phyloP scores from a whole-genome alignment of 1,284 basidiomycete species.

The Neolentinus lepideus region DNA sequence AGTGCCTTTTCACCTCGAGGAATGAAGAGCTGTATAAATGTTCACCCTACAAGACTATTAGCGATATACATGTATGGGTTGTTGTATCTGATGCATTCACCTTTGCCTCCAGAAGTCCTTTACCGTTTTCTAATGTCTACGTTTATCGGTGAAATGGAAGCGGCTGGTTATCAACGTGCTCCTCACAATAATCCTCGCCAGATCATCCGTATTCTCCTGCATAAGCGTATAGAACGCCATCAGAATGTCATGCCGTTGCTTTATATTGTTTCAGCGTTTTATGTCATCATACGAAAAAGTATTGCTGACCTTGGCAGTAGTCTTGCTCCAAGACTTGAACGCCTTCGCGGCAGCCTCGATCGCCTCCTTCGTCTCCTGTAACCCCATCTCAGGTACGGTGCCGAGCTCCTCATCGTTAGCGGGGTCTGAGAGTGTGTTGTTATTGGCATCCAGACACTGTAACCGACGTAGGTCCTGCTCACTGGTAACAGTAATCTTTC shows the following conservation, averaged over 20 bases:
- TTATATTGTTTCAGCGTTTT: not conserved
- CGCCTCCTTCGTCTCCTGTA: slow-evolving; percentile 74
- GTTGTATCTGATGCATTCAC: slow-evolving; percentile 26
- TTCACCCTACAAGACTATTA: slow-evolving; percentile 55
- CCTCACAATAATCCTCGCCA: slow-evolving; percentile 72
- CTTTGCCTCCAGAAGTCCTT: slow-evolving; percentile 77
- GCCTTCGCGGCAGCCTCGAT: slow-evolving; percentile 72
- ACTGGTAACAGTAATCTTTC: slow-evolving; percentile 74
- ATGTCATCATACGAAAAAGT: slow-evolving; percentile 3
- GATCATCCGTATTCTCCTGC: slow-evolving; percentile 75
- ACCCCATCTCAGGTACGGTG: slow-evolving; percentile 80
- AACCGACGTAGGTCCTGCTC: slow-evolving; percentile 21
- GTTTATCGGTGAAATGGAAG: too few relatives aligned
- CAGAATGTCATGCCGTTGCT: slow-evolving; percentile 77
- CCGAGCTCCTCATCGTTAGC: slow-evolving; percentile 77
- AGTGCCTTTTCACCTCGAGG: slow-evolving; percentile 50
- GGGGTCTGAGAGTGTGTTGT: slow-evolving; percentile 60
- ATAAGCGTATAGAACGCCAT: slow-evolving; percentile 69
- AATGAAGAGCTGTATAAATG: slow-evolving; percentile 79
- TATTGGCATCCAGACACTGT: not conserved
- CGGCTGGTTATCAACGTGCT: not conserved
- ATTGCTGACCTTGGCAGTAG: slow-evolving; percentile 65
- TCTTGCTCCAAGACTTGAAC: slow-evolving; percentile 77
- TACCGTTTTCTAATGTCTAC: slow-evolving; percentile 90
- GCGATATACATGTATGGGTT: too few relatives aligned